phyloP scores from a whole-genome alignment of 73 alveolate species.

The Symbiodinium pilosum region DNA sequence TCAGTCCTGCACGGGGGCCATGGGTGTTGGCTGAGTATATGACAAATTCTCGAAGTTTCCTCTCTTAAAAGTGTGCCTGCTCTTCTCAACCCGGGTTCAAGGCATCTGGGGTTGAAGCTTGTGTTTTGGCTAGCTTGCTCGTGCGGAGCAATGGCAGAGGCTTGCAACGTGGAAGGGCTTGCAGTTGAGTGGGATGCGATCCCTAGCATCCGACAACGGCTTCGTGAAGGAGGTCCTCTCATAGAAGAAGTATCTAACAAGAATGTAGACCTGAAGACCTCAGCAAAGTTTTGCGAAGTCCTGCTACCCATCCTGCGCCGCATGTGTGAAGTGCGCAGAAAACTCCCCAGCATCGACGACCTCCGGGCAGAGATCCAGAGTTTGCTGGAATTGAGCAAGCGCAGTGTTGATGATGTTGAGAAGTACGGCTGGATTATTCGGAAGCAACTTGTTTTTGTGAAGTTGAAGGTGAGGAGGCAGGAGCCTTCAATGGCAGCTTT shows the following conservation, averaged over 20 bases:
- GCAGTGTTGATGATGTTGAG: not conserved
- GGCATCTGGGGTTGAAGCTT: not conserved
- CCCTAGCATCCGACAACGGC: not conserved
- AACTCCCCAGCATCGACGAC: not conserved
- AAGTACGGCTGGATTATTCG: not conserved
- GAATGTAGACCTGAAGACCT: not conserved
- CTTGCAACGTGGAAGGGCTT: not conserved
- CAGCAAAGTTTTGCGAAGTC: not conserved
- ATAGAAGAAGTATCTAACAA: not conserved
- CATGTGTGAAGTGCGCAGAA: not conserved
- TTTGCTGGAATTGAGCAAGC: not conserved
- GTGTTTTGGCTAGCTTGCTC: not conserved
- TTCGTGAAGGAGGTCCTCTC: not conserved
- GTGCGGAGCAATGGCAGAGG: not conserved
- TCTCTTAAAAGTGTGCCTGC: not conserved
- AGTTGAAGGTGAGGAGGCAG: not conserved
- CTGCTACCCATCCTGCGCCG: not conserved
- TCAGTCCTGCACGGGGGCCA: not conserved
- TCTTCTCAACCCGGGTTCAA: not conserved
- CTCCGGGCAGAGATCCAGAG: not conserved
- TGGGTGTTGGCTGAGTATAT: not conserved
- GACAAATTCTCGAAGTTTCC: too few relatives aligned
- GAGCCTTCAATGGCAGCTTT: not conserved
- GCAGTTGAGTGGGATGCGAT: not conserved
- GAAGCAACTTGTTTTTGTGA: not conserved